Evolutionary conservation across 202 grass and related monocot species (phyloP).

Genomic region (Panicum virgatum): DNA sequence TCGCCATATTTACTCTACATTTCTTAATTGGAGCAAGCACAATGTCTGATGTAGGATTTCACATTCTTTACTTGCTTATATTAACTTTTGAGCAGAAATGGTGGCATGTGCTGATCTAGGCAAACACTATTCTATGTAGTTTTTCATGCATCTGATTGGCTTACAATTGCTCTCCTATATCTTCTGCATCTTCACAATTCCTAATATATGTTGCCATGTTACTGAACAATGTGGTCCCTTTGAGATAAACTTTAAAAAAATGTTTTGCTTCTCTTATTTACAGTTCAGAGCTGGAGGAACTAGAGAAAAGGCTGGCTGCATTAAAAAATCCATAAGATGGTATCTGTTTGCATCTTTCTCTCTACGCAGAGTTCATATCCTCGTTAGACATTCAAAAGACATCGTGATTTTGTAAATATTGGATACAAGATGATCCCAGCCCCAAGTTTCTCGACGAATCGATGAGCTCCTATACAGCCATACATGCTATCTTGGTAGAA

Average conservation of each 20-base stretch:
- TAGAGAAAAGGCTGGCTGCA: conserved; percentile 76
- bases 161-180: conserved; percentile 15
- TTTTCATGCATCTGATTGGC: background rate
- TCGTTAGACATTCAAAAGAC: background rate
- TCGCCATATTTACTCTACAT: background rate
- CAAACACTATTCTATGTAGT: background rate
- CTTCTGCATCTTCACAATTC: background rate
- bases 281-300: conserved; percentile 74
- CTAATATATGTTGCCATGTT: background rate
- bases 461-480: background rate
- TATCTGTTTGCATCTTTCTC: background rate
- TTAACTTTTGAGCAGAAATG: background rate
- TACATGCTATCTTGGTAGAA: background rate
- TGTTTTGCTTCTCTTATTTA: conserved; percentile 31
- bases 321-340: conserved; percentile 57
- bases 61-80: background rate
- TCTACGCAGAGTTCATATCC: background rate
- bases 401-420: conserved; percentile 43
- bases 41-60: background rate
- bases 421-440: conserved; percentile 1
- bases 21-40: background rate
- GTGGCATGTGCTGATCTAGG: background rate
- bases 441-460: background rate
- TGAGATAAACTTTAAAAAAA: background rate
- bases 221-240: conserved; percentile 3